Percentiles rank a stretch among this genome's conserved stretches.
Conservation (phyloP, 805 yeast species). For the Isabelozyma rhagii region DNA sequence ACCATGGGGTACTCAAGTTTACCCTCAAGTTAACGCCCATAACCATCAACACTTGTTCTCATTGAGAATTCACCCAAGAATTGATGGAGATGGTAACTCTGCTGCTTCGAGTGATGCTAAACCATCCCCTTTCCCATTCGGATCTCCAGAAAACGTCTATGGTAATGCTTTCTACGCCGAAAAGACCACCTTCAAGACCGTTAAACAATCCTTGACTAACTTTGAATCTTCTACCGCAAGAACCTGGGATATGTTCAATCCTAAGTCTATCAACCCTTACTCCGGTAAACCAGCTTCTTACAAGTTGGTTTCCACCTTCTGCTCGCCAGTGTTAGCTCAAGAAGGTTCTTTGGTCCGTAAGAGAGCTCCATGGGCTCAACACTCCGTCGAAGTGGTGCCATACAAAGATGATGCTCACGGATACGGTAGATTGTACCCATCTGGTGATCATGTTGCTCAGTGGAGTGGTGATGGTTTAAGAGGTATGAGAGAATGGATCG, state of each 20-base stretch:
- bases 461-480: slow-evolving; percentile 66
- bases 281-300: slow-evolving; percentile 75
- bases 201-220: slow-evolving; percentile 61
- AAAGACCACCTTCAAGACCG: slow-evolving; percentile 65
- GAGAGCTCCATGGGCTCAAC: slow-evolving; percentile 80
- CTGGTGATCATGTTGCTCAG: slow-evolving; percentile 76
- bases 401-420: slow-evolving; percentile 53
- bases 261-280: slow-evolving; percentile 59
- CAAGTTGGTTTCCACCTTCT: slow-evolving; percentile 72
- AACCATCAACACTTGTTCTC: slow-evolving; percentile 84
- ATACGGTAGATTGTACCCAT: slow-evolving; percentile 68
- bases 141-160: slow-evolving; percentile 67
- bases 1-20: slow-evolving; percentile 79
- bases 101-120: slow-evolving; percentile 65
- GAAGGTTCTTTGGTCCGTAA: slow-evolving; percentile 72
- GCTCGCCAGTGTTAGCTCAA: slow-evolving; percentile 70
- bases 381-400: slow-evolving; percentile 66
- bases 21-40: slow-evolving; percentile 80
- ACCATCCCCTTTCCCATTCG: slow-evolving; percentile 56
- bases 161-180: slow-evolving; percentile 75
- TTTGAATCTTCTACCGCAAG: slow-evolving; percentile 61
- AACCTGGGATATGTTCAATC: slow-evolving; percentile 78
- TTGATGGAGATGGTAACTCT: slow-evolving; percentile 78
- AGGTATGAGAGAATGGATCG: slow-evolving; percentile 70
- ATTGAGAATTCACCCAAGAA: slow-evolving; percentile 73